These are phyloP conservation scores for Naganishia albida DNA, from an alignment of 1,284 basidiomycete genomes.

Conservation along the genomic window DNA sequence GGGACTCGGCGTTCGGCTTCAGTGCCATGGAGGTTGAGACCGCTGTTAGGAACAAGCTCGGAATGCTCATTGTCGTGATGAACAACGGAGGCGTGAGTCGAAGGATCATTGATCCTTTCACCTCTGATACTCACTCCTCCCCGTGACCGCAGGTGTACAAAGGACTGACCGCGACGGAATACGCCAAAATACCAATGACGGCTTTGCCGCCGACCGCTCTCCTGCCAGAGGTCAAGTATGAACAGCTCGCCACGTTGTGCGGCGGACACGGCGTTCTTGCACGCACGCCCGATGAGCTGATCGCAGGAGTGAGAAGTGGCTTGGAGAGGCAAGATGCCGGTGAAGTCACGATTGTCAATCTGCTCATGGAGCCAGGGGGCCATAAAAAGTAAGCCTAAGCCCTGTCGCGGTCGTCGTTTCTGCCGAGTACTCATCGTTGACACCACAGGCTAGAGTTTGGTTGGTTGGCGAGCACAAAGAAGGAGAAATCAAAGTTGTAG, in stretches of 20 bases:
- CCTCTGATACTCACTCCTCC: background rate
- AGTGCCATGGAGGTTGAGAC: slow-evolving; percentile 38
- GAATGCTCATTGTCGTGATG: slow-evolving; percentile 38
- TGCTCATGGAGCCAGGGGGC: slow-evolving; percentile 37
- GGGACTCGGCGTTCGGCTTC: slow-evolving; percentile 38
- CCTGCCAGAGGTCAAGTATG: slow-evolving; percentile 36
- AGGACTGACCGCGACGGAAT: slow-evolving; percentile 31
- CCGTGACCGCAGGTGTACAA: slow-evolving; percentile 35
- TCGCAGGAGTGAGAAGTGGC: slow-evolving; percentile 32
- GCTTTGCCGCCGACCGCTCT: slow-evolving; percentile 37
- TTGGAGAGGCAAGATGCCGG: slow-evolving; percentile 27
- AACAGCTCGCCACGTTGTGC: slow-evolving; percentile 32
- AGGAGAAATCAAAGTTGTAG: slow-evolving; percentile 35
- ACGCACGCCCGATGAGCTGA: slow-evolving; percentile 34
- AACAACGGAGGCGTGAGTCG: slow-evolving; percentile 37
- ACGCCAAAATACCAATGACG: slow-evolving; percentile 30
- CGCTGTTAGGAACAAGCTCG: slow-evolving; percentile 36
- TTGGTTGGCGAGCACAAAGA: slow-evolving; percentile 35
- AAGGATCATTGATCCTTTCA: background rate
- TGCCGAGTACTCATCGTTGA: background rate
- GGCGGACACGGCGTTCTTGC: slow-evolving; percentile 35
- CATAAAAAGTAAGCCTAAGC: slow-evolving; percentile 31
- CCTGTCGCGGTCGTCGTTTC: background rate
- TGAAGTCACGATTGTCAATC: slow-evolving; percentile 35
- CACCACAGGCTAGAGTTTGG: slow-evolving; percentile 35